These are phyloP conservation scores for Coprinopsis sp. DNA, from an alignment of 768 basidiomycete genomes.

Conservation along the genomic window DNA sequence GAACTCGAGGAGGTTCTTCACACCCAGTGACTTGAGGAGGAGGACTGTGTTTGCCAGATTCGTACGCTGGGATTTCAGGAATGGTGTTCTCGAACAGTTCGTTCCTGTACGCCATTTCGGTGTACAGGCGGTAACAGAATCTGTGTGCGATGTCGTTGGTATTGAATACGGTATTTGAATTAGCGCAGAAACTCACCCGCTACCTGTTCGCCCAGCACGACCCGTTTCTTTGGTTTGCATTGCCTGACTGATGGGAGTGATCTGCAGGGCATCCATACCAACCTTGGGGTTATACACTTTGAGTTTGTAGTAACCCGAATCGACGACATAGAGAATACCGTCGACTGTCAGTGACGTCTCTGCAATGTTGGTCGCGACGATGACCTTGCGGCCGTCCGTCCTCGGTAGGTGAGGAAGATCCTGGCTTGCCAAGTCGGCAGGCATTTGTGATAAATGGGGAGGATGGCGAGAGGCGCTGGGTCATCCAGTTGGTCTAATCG, in stretches of 20 bases:
- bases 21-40: constrained; percentile 90
- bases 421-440: constrained; percentile 97
- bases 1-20: constrained; percentile 95
- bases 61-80: constrained; percentile 96
- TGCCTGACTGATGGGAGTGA: constrained; percentile 99
- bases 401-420: constrained; percentile 89
- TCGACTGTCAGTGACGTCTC: constrained; percentile 98
- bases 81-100: constrained; percentile 95
- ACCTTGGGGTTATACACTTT: constrained; percentile 99
- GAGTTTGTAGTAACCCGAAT: constrained; percentile 94
- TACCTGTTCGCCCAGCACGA: constrained; percentile 94
- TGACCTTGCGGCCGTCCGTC: constrained; percentile 95
- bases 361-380: constrained; percentile 98
- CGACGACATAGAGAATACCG: constrained; percentile 95
- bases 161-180: neutral
- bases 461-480: constrained; percentile 78
- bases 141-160: constrained; percentile 32
- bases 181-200: constrained; percentile 56
- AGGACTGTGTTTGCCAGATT: constrained; percentile 97
- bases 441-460: constrained; percentile 99
- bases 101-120: constrained; percentile 94
- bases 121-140: constrained; percentile 94
- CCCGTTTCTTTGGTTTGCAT: constrained; percentile 95
- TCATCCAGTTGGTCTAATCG: constrained; percentile 91
- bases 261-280: constrained; percentile 98